Conservation (phyloP, 768 basidiomycete species). For the Termitomyces sp. region DNA sequence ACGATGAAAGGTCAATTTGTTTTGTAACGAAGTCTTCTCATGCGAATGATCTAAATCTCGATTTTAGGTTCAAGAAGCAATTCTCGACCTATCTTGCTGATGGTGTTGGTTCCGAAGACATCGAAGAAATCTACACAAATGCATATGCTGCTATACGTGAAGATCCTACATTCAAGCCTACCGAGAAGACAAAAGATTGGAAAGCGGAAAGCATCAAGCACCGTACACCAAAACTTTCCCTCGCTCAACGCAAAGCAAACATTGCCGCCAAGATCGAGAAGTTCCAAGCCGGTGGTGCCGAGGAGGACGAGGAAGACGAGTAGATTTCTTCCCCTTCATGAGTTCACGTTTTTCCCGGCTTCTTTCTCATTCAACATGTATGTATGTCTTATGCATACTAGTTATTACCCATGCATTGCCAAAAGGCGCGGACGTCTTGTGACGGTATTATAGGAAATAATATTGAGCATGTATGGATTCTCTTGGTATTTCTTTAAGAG, state of each 20-base stretch:
- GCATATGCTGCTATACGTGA: conserved; percentile 96
- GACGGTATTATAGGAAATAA: conserved; percentile 2
- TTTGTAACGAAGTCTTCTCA: neutral
- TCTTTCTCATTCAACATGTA: neutral
- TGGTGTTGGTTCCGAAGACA: conserved; percentile 92
- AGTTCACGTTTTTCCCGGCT: neutral
- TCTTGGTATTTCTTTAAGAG: neutral
- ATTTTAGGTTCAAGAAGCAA: conserved; percentile 88
- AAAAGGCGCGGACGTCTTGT: neutral
- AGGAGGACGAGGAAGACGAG: conserved; percentile 55
- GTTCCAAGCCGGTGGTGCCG: conserved; percentile 69
- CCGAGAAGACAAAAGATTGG: conserved; percentile 90
- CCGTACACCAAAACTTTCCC: conserved; percentile 61
- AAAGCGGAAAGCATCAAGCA: conserved; percentile 76
- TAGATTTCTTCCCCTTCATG: conserved; percentile 28
- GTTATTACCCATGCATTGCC: neutral
- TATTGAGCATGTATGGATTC: neutral
- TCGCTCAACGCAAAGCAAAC: conserved; percentile 69
- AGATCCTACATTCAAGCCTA: conserved; percentile 84
- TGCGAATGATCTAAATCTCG: neutral
- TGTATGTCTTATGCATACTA: conserved; percentile 6
- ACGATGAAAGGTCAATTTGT: conserved; percentile 78
- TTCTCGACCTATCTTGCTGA: conserved; percentile 94
- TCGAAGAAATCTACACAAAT: conserved; percentile 91
- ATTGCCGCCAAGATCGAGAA: conserved; percentile 88